Evolutionary conservation across 129 eudicot genomes (phyloP).

Genomic region (Kitagawia praeruptora): DNA sequence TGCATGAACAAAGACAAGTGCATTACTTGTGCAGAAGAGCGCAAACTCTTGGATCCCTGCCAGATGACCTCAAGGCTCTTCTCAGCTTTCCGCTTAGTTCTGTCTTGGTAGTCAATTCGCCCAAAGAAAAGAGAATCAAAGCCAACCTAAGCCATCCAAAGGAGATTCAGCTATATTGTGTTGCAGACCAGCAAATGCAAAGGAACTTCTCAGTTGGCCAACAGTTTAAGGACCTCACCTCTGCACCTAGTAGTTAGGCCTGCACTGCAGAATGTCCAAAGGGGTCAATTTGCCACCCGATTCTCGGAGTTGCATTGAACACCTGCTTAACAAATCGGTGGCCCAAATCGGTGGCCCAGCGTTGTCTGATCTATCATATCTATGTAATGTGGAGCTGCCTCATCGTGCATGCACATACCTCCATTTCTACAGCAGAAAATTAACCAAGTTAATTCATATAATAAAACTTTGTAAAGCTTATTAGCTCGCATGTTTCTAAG

Average conservation of each 20-base stretch:
- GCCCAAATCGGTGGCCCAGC: too few species aligned
- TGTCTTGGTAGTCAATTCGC: slow-evolving; percentile 68
- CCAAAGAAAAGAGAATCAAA: slow-evolving; percentile 62
- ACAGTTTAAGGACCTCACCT: slow-evolving; percentile 35
- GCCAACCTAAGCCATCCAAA: slow-evolving; percentile 45
- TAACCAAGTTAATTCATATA: neutral
- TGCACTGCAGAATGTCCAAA: slow-evolving; percentile 99
- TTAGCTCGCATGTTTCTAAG: neutral
- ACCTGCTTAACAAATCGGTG: slow-evolving; percentile 57
- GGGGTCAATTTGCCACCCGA: slow-evolving; percentile 99
- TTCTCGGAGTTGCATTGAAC: slow-evolving; percentile 83
- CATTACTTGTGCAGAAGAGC: slow-evolving; percentile 66
- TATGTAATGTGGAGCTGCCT: slow-evolving; percentile 89
- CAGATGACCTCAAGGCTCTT: slow-evolving; percentile 63
- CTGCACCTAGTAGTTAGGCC: slow-evolving; percentile 96
- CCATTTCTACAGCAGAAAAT: slow-evolving; percentile 5
- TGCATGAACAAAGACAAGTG: neutral
- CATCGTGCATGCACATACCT: slow-evolving; percentile 11
- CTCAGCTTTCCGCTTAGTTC: slow-evolving; percentile 47
- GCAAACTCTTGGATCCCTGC: slow-evolving; percentile 61
- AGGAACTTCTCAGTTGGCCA: neutral
- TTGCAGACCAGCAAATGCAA: neutral
- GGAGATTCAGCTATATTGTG: slow-evolving; percentile 3
- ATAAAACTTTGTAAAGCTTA: neutral
- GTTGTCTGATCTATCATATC: slow-evolving; percentile 99